Evolutionary conservation across 441 rosid genomes (phyloP), one percentile per base, ranked within the genome.

Genomic region (Eutrema salsugineum): DNA sequence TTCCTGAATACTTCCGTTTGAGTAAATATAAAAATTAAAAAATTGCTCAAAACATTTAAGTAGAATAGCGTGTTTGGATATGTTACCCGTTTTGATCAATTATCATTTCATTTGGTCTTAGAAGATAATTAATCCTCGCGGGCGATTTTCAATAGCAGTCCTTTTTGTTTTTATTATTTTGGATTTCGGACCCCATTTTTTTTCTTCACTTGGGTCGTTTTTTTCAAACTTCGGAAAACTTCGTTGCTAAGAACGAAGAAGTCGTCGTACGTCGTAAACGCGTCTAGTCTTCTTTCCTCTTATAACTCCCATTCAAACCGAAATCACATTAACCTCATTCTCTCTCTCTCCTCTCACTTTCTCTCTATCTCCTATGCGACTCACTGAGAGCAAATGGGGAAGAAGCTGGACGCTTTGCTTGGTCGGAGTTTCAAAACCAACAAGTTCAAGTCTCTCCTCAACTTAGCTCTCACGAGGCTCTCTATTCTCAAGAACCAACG

Each of bases 401-500:
- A 82, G 83, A 94, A 83, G 76, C 86, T 92, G 0, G 96, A 89
- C 77, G 88, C 88, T 53, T 53, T 94, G 35, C 78, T 94, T 12
- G 86, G 97, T 72, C 87, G 91, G 72, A 56, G 27, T 58, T 86
- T 89, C 86, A 86, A 81, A 81, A 68, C 76, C 19, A 61, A 75
- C 68, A 94, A 90, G 78, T 87, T 90, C 81, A 90, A 81, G 70
- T 65, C 91, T 11, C 80, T 81, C 5, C 47, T 75, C 54, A 83
- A 57, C 67, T 90, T 92, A 30, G 91, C 96, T 63, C 68, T 85
- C 61, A 83, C 94, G 66, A 89, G 99, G 50, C 84, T 90, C 54
- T 77, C 88, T 46, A 84, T 89, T 15, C 85, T 90, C 83, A 90
- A 85, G 86, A 86, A 80, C 83, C 94, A 89, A 71, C 96, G 90